Conservation (phyloP, 805 yeast species). For the Saccharomycopsis guyanensis region DNA sequence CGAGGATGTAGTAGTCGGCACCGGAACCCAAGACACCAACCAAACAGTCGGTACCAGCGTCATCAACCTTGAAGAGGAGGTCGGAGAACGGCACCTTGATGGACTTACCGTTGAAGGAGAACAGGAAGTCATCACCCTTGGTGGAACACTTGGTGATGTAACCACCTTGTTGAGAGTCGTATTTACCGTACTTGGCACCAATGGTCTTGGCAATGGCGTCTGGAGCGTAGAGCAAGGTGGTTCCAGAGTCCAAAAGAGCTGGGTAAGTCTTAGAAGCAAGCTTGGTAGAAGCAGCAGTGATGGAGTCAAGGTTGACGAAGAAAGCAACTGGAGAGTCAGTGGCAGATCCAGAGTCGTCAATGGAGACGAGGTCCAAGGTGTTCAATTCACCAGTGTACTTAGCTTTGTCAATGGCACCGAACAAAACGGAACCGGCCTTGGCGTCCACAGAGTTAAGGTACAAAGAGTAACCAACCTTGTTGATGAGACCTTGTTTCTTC, state of each 20-base stretch:
- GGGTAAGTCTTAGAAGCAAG: slow-evolving; percentile 25
- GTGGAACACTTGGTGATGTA: slow-evolving; percentile 41
- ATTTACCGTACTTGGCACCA: slow-evolving; percentile 25
- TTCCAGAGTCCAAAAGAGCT: slow-evolving; percentile 51
- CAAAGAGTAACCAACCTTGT: slow-evolving; percentile 52
- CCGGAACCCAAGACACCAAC: slow-evolving; percentile 34
- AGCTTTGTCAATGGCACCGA: slow-evolving; percentile 66
- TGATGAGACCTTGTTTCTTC: slow-evolving; percentile 49
- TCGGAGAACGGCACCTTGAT: slow-evolving; percentile 43
- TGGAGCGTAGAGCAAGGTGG: slow-evolving; percentile 45
- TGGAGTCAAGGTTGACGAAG: slow-evolving; percentile 28
- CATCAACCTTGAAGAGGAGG: slow-evolving; percentile 23
- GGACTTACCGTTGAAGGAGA: slow-evolving; percentile 48
- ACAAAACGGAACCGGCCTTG: slow-evolving; percentile 46
- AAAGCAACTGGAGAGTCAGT: slow-evolving; percentile 45
- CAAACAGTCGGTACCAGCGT: slow-evolving; percentile 31
- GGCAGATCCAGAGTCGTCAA: slow-evolving; percentile 23
- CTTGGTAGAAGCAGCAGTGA: slow-evolving; percentile 7
- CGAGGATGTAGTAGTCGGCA: slow-evolving; percentile 36
- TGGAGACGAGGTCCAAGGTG: slow-evolving; percentile 45
- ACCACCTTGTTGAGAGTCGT: slow-evolving; percentile 33
- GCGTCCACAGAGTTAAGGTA: slow-evolving; percentile 42
- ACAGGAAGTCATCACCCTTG: slow-evolving; percentile 32
- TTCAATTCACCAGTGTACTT: slow-evolving; percentile 48
- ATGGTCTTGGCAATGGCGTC: slow-evolving; percentile 25